Base-by-base conservation (phyloP, 176 grass and related monocot genomes). In the Rhynchospora tenuis region DNA sequence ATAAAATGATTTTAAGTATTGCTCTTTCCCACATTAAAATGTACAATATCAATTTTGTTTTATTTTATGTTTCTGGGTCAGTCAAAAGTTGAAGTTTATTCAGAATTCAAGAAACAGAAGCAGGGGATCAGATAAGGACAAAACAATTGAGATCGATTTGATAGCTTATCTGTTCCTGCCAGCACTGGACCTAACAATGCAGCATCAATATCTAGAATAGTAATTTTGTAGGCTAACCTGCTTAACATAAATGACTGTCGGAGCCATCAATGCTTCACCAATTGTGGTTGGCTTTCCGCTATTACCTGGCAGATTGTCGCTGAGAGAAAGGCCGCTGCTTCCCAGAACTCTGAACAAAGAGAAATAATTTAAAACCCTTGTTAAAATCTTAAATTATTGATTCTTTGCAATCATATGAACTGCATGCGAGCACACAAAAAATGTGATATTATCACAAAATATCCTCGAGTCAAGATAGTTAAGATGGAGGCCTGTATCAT, bases 231-330 rank as follows among this genome's bases (percentile, higher is more conserved):
- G 85, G n/a, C 82, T 47, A 89, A 97, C 95, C 95, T 98, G 88
- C 58, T 95, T 95, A 48, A 98, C 95, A 76, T 98, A 98, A 70
- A 95, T 95, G 27, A 95, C 80, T 80, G 95, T 98, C 38, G 95
- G 95, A 45, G 91, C 91, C 95, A 95, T 98, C 79, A 98, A 78
- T 89, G 95, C 93, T 91, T 98, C 91, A 84, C 95, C 95, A 75
- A 98, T 84, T 84, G 91, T 93, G 46, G 76, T 84, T 38, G 79
- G 61, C 31, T 84, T 47, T 2, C 79, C 84, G 83, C 88, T 88
- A 83, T 93, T 95, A 80, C 58, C 84, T 64, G 88, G 95, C 63
- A 98, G 90, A 16, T 87, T 87, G 58, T 95, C 91, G 31, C 23
- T 86, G 83, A 93, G 85, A 23, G 82, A 95, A 81, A 98, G 89